phyloP scores from a whole-genome alignment of 805 yeast genomes.

The Ogataea pilisensis region DNA sequence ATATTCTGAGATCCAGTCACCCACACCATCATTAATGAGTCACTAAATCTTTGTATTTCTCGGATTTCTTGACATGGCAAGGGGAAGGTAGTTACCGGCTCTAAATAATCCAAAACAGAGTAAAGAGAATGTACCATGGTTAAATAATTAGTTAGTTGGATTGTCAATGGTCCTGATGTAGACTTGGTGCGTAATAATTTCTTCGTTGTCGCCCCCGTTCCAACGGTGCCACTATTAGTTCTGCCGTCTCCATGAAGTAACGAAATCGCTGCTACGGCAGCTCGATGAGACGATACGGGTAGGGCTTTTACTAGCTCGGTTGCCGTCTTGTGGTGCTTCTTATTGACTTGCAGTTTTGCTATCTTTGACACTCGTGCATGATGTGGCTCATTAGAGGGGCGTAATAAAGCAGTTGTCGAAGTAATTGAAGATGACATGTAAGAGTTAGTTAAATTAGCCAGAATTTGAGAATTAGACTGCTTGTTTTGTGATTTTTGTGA shows the following conservation, averaged over 20 bases:
- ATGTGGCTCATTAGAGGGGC: not conserved
- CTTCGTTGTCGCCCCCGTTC: no score
- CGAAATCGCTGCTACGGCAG: no score
- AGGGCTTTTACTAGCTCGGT: not conserved
- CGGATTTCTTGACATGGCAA: not conserved
- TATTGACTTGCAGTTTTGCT: not conserved
- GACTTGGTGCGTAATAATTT: no score
- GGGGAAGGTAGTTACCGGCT: slow-evolving; percentile 7
- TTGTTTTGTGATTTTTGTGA: not conserved
- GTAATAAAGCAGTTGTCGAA: not conserved
- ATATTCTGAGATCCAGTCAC: not conserved
- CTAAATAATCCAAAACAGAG: slow-evolving; percentile 14
- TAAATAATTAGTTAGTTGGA: slow-evolving; percentile 13
- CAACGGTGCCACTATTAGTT: no score
- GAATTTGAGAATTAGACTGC: not conserved
- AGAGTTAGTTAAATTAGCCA: slow-evolving; percentile 1
- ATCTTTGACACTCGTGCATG: not conserved
- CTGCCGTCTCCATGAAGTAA: no score
- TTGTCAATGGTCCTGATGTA: slow-evolving; percentile 5
- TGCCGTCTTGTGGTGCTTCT: not conserved
- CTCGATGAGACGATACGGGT: not conserved
- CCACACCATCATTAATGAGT: not conserved
- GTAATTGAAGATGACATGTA: not conserved
- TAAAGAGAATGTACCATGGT: slow-evolving; percentile 13
- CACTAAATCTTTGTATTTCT: not conserved